Evolutionary conservation across 108 stramenopile species (phyloP), one percentile per base, ranked within the genome.

Genomic region (Stephanodiscus triporus): DNA sequence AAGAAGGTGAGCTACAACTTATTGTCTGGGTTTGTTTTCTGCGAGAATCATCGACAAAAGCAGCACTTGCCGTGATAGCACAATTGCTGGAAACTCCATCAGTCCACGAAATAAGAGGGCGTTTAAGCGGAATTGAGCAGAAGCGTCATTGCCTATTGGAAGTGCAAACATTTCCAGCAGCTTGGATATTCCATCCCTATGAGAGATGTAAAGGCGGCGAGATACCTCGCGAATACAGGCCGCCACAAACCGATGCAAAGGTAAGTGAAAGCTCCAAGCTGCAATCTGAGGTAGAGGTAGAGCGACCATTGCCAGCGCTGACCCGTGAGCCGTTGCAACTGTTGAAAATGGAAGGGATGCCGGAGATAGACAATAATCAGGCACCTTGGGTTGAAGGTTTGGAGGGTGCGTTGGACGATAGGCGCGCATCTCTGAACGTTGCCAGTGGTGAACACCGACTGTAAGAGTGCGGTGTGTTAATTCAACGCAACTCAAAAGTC

Each of bases 211-310:
- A 54, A 63, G 49, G 42, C 88, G 87, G 13, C 88, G 88, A 57
- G 82, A 87, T 8, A 91, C 76, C 69, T 93, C 89, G 2, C 91
- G 76, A 45, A 93, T 82, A 42, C 89, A 89, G 16, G 89, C 84
- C 32, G 94, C 95, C 9, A 88, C 76, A 78, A 96, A 96, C 34
- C 97, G 88, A 76, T 97, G 95, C 61, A 98, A 69, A 10, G 94
- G 94, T 32, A 93, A 65, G 66, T 98, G 97, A 71, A 98, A 96
- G 48, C 94, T 94, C 76, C 91, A 93, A 29, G 82, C 73, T 36
- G 86, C 84, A 56, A 83, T 76, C 73, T 96, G 95, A 17, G 90
- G 84, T 19, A 91, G 63, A 9, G 91, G 91, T n/a, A 94, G 63
- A 4, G 89, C 88, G 9, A 68, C 68, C 73, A 89, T 84, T 4